Base-by-base conservation (phyloP, 495 filamentous ascomycete species). In the Pseudotulostoma volvatum region DNA sequence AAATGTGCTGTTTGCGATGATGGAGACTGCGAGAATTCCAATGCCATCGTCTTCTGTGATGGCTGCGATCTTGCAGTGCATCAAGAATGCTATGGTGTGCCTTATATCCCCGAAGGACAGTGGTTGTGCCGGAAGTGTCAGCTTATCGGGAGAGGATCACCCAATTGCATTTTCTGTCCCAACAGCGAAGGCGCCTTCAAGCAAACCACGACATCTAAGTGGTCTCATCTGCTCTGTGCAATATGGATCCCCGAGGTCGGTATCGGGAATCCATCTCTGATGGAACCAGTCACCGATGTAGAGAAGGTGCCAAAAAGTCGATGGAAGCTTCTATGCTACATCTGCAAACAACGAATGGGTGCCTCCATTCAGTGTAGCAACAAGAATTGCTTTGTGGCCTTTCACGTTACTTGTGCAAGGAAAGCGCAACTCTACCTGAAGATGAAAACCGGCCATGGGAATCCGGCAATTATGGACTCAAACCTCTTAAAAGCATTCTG, bases 31-130 rank as follows among this genome's bases (percentile, higher is more conserved):
- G 90, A 96, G 60, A 99, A 96, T 54, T 85, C 87, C n/a, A 99
- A 99, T 56, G 92, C 90, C 4, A 99, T 99, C 50, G 92, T 99
- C 16, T 99, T 97, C 59, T 99, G 90, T 48, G 90, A 99, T 52
- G 92, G 90, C 7, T 96, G 90, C 57, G 90, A 99, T 61, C 65
- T 96, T 16, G 90, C 90, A 3, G 90, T 99, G 30, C 90, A 99
- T 56, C 90, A 99, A 53, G 90, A 99, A 57, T 99, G 92, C 59
- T 99, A 97, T 61, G 90, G 90, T 44, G 90, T 99, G 35, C 90
- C 92, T 19, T 95, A 92, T 61, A 96, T 99, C 50, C 90, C 90
- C 1, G 90, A 96, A 60, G 90, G 90, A 4, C 92, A 99, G 55
- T 99, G 92, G 92, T 64, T 95, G 28, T 99, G 90, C 61, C 76